Evolutionary conservation across 2,329 filamentous ascomycete genomes (phyloP).

Genomic region (Stachybotrys elegans): DNA sequence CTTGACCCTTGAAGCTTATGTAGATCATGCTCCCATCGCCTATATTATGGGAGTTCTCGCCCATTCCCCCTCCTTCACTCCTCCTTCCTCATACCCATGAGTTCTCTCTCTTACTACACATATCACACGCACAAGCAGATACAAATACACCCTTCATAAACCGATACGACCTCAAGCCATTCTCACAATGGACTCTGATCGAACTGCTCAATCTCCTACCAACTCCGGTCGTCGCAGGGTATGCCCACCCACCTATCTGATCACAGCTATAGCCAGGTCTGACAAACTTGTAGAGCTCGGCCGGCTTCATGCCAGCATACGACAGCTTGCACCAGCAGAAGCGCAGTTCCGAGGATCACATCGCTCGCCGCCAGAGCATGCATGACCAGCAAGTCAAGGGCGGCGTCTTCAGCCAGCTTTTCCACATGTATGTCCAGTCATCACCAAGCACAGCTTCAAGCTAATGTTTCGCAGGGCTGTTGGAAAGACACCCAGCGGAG

Average conservation of each 20-base stretch:
- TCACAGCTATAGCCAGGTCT: constrained; percentile 2
- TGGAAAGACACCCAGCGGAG: no score
- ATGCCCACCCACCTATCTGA: constrained; percentile 3
- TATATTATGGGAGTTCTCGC: no score
- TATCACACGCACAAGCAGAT: no score
- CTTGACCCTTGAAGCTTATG: no score
- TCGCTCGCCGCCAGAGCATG: constrained; percentile 49
- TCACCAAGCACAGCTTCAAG: no score
- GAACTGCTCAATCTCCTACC: constrained; percentile 14
- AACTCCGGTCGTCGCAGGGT: constrained; percentile 24
- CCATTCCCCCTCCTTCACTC: no score
- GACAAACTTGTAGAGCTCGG: constrained; percentile 32
- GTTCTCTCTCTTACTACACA: no score
- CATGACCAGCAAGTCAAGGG: constrained; percentile 45
- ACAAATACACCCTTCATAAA: no score
- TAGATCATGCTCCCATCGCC: no score
- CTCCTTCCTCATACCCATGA: no score
- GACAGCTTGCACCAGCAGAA: constrained; percentile 47
- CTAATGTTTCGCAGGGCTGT: no score
- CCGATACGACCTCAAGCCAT: neutral
- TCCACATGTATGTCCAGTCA: constrained; percentile 49
- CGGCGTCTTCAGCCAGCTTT: constrained; percentile 50
- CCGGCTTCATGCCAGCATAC: constrained; percentile 40
- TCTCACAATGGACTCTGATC: constrained; percentile 23
- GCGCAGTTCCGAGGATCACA: constrained; percentile 37